Evolutionary conservation across 495 filamentous ascomycete genomes (phyloP).

Genomic region (Penicillium bovifimosum): DNA sequence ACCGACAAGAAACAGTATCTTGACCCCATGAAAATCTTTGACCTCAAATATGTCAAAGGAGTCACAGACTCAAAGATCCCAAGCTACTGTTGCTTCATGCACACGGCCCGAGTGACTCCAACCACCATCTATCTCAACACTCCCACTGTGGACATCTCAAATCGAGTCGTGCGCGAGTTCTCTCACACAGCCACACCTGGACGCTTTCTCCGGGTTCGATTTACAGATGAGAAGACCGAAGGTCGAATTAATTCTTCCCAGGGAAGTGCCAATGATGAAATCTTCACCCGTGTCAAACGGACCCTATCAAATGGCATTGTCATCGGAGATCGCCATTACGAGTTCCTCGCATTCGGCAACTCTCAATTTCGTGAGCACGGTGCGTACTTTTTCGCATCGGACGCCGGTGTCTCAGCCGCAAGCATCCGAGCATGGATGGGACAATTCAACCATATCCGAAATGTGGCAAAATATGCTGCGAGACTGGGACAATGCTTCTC

Average conservation of each 20-base stretch:
- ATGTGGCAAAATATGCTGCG: constrained; percentile 80
- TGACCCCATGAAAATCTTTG: constrained; percentile 73
- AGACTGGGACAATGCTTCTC: constrained; percentile 94
- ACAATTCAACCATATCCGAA: constrained; percentile 66
- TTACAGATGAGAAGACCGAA: constrained; percentile 71
- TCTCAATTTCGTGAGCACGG: constrained; percentile 91
- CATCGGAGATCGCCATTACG: constrained; percentile 74
- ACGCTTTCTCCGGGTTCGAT: constrained; percentile 85
- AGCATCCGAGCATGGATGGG: constrained; percentile 92
- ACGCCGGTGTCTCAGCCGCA: constrained; percentile 54
- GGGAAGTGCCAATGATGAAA: constrained; percentile 55
- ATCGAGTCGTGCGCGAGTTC: constrained; percentile 76
- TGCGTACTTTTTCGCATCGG: constrained; percentile 79
- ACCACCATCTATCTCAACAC: constrained; percentile 72
- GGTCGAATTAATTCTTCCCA: constrained; percentile 54
- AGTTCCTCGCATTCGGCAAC: constrained; percentile 93
- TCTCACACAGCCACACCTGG: constrained; percentile 57
- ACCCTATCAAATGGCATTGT: constrained; percentile 72
- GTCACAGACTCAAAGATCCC: constrained; percentile 52
- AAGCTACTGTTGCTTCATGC: constrained; percentile 64
- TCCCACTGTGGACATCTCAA: constrained; percentile 78
- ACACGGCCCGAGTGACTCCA: constrained; percentile 75
- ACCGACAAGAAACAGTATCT: constrained; percentile 55
- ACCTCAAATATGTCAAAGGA: constrained; percentile 40
- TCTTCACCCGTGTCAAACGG: constrained; percentile 69